Evolutionary conservation across 306 rosid genomes (phyloP).

Genomic region (Aeschynomene evenia): DNA sequence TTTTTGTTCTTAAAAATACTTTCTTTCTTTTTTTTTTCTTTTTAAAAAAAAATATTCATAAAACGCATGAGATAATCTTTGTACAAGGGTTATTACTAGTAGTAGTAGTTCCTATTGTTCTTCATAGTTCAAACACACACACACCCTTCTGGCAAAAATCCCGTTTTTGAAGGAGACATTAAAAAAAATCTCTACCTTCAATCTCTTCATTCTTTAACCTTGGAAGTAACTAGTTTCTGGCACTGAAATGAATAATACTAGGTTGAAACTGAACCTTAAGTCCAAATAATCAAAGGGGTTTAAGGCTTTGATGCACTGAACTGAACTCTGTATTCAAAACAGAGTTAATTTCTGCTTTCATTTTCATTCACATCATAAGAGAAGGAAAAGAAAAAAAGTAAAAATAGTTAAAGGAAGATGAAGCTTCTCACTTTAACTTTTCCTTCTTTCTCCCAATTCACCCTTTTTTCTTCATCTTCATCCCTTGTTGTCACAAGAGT

Average conservation of each 20-base stretch:
- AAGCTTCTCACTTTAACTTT: slow-evolving; percentile 33
- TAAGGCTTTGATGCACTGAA: neutral
- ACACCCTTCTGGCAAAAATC: neutral
- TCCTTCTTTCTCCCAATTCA: slow-evolving; percentile 24
- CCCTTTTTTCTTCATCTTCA: slow-evolving; percentile 22
- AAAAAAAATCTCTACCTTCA: neutral
- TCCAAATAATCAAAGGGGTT: too few species aligned
- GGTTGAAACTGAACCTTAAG: too few species aligned
- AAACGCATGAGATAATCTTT: too few species aligned
- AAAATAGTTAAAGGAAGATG: neutral
- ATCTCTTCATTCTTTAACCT: neutral
- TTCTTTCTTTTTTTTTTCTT: too few species aligned
- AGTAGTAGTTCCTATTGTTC: too few species aligned
- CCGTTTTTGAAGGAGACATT: neutral
- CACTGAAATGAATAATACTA: neutral
- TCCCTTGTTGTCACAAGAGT: slow-evolving; percentile 6
- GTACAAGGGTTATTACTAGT: too few species aligned
- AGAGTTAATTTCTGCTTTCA: neutral
- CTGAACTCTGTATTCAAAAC: neutral
- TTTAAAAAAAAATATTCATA: too few species aligned
- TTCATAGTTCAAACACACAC: too few species aligned
- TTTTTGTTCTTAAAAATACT: too few species aligned
- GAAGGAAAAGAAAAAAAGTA: neutral
- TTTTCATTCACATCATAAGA: neutral
- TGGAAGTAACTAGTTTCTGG: neutral